A percentile compares a stretch with the other conserved stretches of the same genome.
phyloP scores from a whole-genome alignment of 2,329 filamentous ascomycete genomes.

The Talaromyces sp. region DNA sequence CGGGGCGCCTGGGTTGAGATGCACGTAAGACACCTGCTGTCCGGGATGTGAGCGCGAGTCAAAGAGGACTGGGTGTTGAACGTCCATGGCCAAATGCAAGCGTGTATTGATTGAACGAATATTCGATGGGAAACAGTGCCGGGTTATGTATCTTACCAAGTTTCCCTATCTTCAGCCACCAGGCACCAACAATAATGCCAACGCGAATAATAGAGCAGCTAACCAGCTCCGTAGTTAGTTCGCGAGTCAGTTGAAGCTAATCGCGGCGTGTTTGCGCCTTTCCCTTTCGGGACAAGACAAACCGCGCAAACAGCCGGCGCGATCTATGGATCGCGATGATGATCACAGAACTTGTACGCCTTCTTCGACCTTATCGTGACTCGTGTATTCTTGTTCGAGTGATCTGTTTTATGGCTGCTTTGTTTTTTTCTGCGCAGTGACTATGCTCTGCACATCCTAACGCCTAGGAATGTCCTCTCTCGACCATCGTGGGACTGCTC shows the following conservation, averaged over 20 bases:
- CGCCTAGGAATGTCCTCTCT: slow-evolving; percentile 28
- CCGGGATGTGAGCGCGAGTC: neutral
- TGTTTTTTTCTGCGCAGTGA: neutral
- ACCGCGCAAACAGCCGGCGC: neutral
- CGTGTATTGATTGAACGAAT: neutral
- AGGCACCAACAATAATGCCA: neutral
- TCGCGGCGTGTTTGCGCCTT: neutral
- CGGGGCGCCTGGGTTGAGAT: neutral
- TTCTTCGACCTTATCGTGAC: neutral
- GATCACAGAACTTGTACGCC: neutral
- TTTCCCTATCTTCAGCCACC: neutral
- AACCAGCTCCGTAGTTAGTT: neutral
- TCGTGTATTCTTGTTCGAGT: neutral
- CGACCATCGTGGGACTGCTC: slow-evolving; percentile 21
- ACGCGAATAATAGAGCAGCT: too few species aligned
- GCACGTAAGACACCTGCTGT: neutral
- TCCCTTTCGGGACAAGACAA: neutral
- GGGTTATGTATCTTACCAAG: neutral
- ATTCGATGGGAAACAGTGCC: neutral
- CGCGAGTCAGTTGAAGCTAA: neutral
- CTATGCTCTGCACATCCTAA: neutral
- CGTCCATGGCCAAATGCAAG: neutral
- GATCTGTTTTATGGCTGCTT: neutral
- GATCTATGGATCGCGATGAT: neutral
- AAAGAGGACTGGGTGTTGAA: neutral